Base-by-base conservation (phyloP, 1,284 basidiomycete genomes). In the Psilocybe mexicana region DNA sequence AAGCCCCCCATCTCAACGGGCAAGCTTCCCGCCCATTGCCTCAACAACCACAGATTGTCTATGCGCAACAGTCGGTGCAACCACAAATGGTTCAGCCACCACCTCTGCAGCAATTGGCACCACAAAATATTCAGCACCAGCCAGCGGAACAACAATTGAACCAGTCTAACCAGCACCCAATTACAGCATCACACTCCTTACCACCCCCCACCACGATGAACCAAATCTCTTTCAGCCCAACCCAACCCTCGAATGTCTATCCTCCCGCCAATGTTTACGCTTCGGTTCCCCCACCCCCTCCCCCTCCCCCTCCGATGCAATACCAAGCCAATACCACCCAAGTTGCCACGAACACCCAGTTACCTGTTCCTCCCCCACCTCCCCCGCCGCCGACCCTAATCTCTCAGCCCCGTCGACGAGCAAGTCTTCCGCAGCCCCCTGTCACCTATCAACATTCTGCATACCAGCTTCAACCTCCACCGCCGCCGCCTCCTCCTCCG, bases 11-110 rank as follows among this genome's bases (percentile, higher is more conserved):
- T 40, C 69, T 67, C 44, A 73, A 72, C 30, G 68, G 72, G 25
- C 63, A 65, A 47, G 74, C 76, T 11, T 86, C 85, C 18, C 77
- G 86, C 50, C 87, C 86, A 18, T 70, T 88, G 10, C 86, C 87
- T 26, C 77, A 73, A 54, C 76, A 78, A 57, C 75, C 76, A 35
- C 75, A 76, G 59, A 65, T 74, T 48, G 62, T 74, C 11, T 76
- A 76, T 60, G 48, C 63, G 1, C 66, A 67, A 24, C 62, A 66
- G 45, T 53, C 63, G 1, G 43, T 61, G 30, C 66, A 65, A 47
- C 62, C 63, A 24, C 76, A 74, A 24, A 73, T 72, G 43, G 12
- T 55, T 28, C 46, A 48, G 18, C 45, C 45, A 43, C 24, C 43
- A 23, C 14, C 45, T 18, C 54, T 50, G 23, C 54, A 55, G 18